A percentile compares a stretch with the other conserved stretches of the same genome.
phyloP scores from a whole-genome alignment of 805 yeast species.

The Kazachstania taianensis region DNA sequence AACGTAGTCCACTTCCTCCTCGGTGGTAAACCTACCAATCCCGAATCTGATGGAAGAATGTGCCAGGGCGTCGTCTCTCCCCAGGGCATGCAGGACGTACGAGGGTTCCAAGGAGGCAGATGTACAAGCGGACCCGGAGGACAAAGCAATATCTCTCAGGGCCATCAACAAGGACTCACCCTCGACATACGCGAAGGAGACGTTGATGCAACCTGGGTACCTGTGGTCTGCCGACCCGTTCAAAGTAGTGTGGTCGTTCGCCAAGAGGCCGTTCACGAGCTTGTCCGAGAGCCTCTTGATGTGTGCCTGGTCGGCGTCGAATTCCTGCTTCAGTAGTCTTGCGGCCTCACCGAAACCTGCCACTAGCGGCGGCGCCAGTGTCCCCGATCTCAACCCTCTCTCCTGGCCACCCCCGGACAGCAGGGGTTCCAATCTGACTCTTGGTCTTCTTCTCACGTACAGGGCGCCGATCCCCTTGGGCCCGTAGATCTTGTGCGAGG shows the following conservation, averaged over 20 bases:
- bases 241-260: slow-evolving; percentile 79
- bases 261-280: slow-evolving; percentile 59
- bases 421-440: slow-evolving; percentile 91
- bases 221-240: slow-evolving; percentile 72
- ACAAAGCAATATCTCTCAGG: slow-evolving; percentile 87
- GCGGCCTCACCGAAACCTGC: slow-evolving; percentile 98
- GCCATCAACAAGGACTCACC: slow-evolving; percentile 98
- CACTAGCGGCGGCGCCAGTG: slow-evolving; percentile 92
- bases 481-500: slow-evolving; percentile 94
- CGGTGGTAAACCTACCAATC: slow-evolving; percentile 93
- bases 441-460: slow-evolving; percentile 92
- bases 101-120: slow-evolving; percentile 97
- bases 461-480: slow-evolving; percentile 97
- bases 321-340: slow-evolving; percentile 64
- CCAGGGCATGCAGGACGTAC: slow-evolving; percentile 90
- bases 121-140: slow-evolving; percentile 97
- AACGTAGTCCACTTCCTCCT: slow-evolving; percentile 90
- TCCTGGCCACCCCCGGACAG: slow-evolving; percentile 99
- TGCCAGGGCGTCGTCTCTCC: slow-evolving; percentile 96
- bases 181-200: slow-evolving; percentile 94
- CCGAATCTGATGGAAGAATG: slow-evolving; percentile 98
- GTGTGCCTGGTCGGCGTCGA: slow-evolving; percentile 61
- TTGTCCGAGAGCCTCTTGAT: slow-evolving; percentile 62
- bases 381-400: slow-evolving; percentile 94
- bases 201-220: slow-evolving; percentile 91